These are phyloP conservation scores for Centella asiatica DNA, from an alignment of 129 eudicot species.

Conservation along the genomic window DNA sequence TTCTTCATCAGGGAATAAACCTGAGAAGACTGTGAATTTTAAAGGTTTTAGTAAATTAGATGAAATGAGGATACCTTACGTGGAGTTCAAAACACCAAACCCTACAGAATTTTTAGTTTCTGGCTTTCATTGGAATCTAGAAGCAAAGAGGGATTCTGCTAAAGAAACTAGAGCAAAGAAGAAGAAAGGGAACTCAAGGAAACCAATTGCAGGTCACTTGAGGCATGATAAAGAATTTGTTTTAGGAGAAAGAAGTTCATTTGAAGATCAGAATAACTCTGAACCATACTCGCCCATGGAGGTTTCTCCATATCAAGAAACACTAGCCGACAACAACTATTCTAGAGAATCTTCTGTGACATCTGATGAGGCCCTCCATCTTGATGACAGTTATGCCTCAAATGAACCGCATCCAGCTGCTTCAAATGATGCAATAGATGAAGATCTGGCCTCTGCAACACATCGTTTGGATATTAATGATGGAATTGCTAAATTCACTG, in stretches of 20 bases:
- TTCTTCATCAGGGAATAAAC: constrained; percentile 15
- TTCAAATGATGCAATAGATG: constrained; percentile 38
- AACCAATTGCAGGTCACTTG: constrained; percentile 21
- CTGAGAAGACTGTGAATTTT: constrained; percentile 31
- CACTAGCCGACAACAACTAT: constrained; percentile 17
- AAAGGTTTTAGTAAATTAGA: constrained; percentile 38
- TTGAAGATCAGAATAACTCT: constrained; percentile 29
- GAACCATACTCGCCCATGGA: constrained; percentile 94
- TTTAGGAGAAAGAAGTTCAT: constrained; percentile 17
- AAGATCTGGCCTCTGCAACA: constrained; percentile 49
- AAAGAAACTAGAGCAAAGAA: constrained; percentile 44
- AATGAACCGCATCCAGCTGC: constrained; percentile 33
- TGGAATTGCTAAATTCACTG: constrained; percentile 21
- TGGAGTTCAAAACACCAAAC: constrained; percentile 51
- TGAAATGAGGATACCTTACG: constrained; percentile 28
- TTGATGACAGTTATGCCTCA: constrained; percentile 28
- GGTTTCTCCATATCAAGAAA: constrained; percentile 61
- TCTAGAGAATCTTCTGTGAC: constrained; percentile 63
- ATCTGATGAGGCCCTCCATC: constrained; percentile 38
- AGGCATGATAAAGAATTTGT: constrained; percentile 24
- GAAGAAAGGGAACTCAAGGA: constrained; percentile 53
- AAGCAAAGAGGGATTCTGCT: constrained; percentile 38
- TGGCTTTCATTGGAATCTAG: constrained; percentile 32
- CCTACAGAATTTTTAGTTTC: constrained; percentile 34
- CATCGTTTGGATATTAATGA: constrained; percentile 39